Percentiles rank a stretch among this genome's conserved stretches.
Evolutionary conservation across 73 alveolate genomes (phyloP).

Genomic region (Paramecium sexaurelia): DNA sequence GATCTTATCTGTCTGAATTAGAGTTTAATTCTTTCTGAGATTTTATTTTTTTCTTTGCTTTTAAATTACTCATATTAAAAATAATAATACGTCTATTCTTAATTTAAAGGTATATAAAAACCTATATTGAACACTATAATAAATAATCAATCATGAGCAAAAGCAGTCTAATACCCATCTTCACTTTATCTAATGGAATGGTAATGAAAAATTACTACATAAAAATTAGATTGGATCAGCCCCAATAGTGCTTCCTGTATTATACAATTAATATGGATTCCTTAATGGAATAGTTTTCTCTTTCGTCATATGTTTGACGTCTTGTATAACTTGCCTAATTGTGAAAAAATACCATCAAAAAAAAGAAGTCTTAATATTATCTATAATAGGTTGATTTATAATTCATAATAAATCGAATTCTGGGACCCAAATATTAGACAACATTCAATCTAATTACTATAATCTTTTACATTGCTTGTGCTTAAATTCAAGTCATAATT

Average conservation of each 20-base stretch:
- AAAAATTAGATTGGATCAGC: conserved; percentile 43
- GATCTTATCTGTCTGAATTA: neutral
- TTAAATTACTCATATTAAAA: neutral
- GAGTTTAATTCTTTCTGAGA: neutral
- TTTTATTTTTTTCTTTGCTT: neutral
- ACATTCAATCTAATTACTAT: neutral
- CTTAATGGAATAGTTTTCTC: neutral
- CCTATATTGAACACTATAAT: neutral
- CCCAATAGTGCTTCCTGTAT: conserved; percentile 17
- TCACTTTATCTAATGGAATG: conserved; percentile 47
- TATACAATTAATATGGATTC: conserved; percentile 4
- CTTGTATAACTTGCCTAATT: neutral
- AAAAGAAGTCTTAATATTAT: neutral
- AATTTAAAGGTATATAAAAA: neutral
- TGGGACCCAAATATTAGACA: neutral
- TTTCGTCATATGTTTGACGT: neutral
- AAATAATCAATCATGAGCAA: neutral
- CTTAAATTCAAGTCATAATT: neutral
- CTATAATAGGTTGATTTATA: neutral
- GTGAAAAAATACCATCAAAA: neutral
- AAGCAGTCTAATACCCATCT: neutral
- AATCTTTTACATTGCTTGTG: conserved; percentile 27
- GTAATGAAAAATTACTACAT: neutral
- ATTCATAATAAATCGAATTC: neutral
- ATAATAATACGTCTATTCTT: neutral